A percentile compares a stretch with the other conserved stretches of the same genome.
Conservation (phyloP, 2,329 filamentous ascomycete genomes). For the Calonectria pauciramosa region DNA sequence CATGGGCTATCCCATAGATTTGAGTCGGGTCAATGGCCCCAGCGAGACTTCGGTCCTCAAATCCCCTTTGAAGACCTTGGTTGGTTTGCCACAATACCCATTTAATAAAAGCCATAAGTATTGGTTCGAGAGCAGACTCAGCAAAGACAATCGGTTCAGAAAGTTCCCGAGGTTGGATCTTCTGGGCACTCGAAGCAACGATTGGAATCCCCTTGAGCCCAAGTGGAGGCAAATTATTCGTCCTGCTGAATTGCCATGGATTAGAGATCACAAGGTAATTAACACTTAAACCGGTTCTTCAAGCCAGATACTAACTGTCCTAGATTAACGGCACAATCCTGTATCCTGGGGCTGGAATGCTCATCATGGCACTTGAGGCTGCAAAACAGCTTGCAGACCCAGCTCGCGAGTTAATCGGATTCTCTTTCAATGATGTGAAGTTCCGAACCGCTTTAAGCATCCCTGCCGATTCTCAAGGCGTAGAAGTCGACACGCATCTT, state of each 20-base stretch:
- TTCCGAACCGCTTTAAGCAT: neutral
- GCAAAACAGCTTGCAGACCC: neutral
- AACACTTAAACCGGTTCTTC: accelerated
- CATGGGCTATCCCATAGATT: neutral
- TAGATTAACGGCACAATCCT: neutral
- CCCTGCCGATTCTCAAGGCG: neutral
- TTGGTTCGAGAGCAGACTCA: constrained; percentile 10
- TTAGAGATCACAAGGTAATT: constrained; percentile 9
- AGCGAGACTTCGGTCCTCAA: neutral
- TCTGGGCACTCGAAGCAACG: neutral
- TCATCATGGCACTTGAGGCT: constrained; percentile 12
- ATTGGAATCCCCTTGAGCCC: neutral
- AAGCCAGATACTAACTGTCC: neutral
- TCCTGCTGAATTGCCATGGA: neutral
- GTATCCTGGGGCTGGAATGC: constrained; percentile 5
- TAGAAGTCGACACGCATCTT: neutral
- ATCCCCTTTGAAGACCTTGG: neutral
- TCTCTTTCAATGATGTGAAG: neutral
- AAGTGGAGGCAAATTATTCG: constrained; percentile 12
- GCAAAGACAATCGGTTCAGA: neutral
- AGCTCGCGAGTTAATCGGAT: neutral
- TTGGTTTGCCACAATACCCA: constrained; percentile 3
- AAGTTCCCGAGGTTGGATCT: neutral
- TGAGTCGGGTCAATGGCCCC: neutral
- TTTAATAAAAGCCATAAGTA: constrained; percentile 5